These are phyloP conservation scores for Zostera marina DNA, from an alignment of 116 monocot genomes.

Conservation along the genomic window DNA sequence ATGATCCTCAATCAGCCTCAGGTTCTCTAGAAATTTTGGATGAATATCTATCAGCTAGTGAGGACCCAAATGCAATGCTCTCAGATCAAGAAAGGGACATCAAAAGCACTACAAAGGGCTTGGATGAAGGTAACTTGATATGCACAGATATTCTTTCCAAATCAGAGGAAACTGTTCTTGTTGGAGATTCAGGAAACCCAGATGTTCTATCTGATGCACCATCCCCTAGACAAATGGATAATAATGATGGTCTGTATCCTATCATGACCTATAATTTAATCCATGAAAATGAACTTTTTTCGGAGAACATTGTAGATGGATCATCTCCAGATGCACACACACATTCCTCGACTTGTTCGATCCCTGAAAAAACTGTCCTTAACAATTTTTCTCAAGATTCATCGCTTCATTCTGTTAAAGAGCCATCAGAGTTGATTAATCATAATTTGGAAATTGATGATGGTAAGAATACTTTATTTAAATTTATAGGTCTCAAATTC, in stretches of 20 bases:
- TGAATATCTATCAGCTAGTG: slow-evolving; percentile 1
- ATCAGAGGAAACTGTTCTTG: neutral
- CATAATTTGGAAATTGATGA: neutral
- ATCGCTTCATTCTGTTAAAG: neutral
- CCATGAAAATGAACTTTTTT: neutral
- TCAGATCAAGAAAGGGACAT: neutral
- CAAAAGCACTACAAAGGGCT: neutral
- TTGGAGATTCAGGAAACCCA: neutral
- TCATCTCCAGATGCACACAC: slow-evolving; percentile 1
- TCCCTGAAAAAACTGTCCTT: neutral
- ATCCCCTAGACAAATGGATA: neutral
- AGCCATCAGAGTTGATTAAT: neutral
- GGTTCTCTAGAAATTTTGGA: neutral
- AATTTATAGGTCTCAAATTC: neutral
- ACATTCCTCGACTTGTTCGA: neutral
- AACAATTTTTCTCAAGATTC: neutral
- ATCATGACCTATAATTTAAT: neutral
- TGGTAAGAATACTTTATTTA: slow-evolving; percentile 7
- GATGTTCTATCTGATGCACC: slow-evolving; percentile 1
- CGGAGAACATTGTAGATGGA: neutral
- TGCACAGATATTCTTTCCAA: neutral
- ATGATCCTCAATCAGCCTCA: neutral
- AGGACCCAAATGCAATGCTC: neutral
- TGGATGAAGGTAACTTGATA: neutral
- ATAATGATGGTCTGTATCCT: neutral